Evolutionary conservation across 23 red algal genomes (phyloP).

Genomic region (Cyanidiococcus yangmingshanensis): DNA sequence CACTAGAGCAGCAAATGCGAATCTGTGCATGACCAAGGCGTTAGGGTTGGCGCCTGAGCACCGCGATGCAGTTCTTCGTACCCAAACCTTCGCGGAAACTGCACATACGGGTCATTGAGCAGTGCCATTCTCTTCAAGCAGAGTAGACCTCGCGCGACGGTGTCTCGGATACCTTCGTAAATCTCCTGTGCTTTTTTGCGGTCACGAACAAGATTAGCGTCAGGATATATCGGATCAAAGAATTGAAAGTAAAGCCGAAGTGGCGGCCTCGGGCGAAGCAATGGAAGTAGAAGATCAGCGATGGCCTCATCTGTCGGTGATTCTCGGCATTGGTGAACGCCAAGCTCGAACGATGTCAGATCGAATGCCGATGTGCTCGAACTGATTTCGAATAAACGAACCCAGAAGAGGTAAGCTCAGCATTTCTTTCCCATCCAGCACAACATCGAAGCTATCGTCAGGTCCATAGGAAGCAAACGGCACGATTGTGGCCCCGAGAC

Average conservation of each 20-base stretch:
- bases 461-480: constrained; percentile 60
- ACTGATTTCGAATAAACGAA: constrained; percentile 10
- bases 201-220: neutral
- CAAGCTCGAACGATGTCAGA: constrained; percentile 22
- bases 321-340: neutral
- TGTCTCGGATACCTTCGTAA: neutral
- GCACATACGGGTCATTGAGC: neutral
- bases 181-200: neutral
- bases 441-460: constrained; percentile 51
- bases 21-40: neutral
- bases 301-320: neutral
- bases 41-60: constrained; percentile 5
- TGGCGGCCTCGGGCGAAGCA: constrained; percentile 28
- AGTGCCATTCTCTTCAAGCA: neutral
- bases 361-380: neutral
- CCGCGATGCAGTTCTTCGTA: neutral
- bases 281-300: constrained; percentile 37
- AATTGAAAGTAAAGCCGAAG: constrained; percentile 70
- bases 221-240: constrained; percentile 33
- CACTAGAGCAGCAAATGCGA: constrained; percentile 1
- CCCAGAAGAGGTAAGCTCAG: constrained; percentile 42
- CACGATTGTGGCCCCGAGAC: constrained; percentile 58
- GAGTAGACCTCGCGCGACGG: neutral
- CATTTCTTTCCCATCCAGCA: constrained; percentile 59
- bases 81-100: neutral